Conservation (phyloP, 2,329 filamentous ascomycete species). For the Chrysoporthe puriensis region DNA sequence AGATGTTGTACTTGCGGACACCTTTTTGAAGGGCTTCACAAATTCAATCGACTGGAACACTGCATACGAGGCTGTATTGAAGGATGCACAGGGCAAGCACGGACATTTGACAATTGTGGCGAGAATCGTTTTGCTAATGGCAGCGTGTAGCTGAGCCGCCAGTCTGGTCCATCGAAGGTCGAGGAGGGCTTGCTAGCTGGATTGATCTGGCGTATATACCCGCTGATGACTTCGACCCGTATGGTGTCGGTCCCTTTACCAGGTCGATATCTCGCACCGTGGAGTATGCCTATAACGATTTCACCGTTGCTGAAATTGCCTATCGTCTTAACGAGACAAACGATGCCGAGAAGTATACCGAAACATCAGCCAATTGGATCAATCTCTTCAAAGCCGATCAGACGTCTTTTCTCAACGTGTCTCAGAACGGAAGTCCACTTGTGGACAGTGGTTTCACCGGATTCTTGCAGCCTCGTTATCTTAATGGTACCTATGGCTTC, state of each 20-base stretch:
- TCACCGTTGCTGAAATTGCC: conserved; percentile 64
- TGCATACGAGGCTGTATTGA: conserved; percentile 69
- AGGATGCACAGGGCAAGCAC: conserved; percentile 60
- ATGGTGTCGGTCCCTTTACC: conserved; percentile 65
- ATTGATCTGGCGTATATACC: conserved; percentile 71
- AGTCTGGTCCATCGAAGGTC: conserved; percentile 69
- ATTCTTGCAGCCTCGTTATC: conserved; percentile 67
- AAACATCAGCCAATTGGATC: conserved; percentile 63
- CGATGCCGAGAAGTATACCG: conserved; percentile 61
- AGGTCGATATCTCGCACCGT: conserved; percentile 70
- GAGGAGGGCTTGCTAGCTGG: conserved; percentile 72
- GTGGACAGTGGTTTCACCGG: conserved; percentile 64
- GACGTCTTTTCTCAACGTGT: conserved; percentile 45
- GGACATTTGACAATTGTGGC: no score
- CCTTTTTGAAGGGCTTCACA: conserved; percentile 62
- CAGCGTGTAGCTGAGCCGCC: conserved; percentile 53
- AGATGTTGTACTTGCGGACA: conserved; percentile 67
- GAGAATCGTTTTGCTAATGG: background rate
- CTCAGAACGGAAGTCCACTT: conserved; percentile 16
- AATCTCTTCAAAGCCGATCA: conserved; percentile 65
- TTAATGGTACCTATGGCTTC: conserved; percentile 67
- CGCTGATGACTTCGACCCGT: conserved; percentile 63
- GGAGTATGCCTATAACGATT: conserved; percentile 77
- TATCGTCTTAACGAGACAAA: conserved; percentile 54
- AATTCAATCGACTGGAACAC: conserved; percentile 64